Evolutionary conservation across 192 early-diverging fungal species (phyloP), one percentile per base, ranked within the genome.

Genomic region (Lobulomyces angularis): DNA sequence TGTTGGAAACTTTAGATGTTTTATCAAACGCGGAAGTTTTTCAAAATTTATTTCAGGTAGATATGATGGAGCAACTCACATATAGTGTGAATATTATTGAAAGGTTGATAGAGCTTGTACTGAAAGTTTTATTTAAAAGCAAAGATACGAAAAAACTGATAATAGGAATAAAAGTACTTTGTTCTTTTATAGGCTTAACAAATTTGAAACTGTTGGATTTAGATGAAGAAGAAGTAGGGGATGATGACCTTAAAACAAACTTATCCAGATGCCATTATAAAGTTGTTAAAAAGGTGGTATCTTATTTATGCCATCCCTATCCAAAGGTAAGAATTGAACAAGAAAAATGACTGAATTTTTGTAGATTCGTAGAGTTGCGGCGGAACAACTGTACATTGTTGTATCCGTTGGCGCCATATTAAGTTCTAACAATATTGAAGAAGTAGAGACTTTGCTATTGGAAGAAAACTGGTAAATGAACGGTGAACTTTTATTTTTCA

Each of bases 311-410:
- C 3, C 87, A 90, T 60, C 68, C 82, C 25, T 90, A 67, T 52
- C 87, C 87, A 14, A 77, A 63, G 54, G 75, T 79, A 45, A 51
- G 54, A 24, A 5, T 29, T 8, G 43, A 8, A 47, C 35, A 3
- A 45, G 23, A 5, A 7, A n/a, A 48, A n/a, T 2, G 29, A 29
- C 14, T 16, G 19, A 30, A 42, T 14, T 16, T 35, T 45, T 28
- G 4, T 41, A 82, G 76, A 74, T 86, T 31, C 75, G 85, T 6
- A 58, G 73, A 21, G 43, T 63, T 1, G 63, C 75, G 0, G 77
- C 86, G 1, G 86, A 89, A 42, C 64, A 76, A 32, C 51, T 89
- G 23, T 89, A 82, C 56, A 35, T 83, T 28, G 71, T 67, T 34
- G 21, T 87, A n/a, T n/a, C n/a, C n/a, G n/a, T n/a, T n/a, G n/a